phyloP scores from a whole-genome alignment of 345 rosid species.

The Camelina hispida region DNA sequence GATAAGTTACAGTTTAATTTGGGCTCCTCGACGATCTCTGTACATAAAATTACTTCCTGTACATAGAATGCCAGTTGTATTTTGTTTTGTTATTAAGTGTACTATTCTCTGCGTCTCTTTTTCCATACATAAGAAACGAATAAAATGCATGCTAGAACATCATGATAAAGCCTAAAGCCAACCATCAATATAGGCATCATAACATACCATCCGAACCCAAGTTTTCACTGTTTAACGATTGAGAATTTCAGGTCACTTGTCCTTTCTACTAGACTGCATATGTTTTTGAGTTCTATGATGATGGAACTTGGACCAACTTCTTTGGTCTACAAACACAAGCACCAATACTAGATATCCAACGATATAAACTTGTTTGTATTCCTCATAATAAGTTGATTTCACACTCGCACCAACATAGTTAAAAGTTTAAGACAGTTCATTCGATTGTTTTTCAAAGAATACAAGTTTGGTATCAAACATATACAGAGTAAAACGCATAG shows the following conservation, averaged over 20 bases:
- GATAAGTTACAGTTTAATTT: not conserved
- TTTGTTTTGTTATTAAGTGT: not conserved
- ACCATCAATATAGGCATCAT: not conserved
- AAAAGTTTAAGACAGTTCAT: constrained; percentile 21
- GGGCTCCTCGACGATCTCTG: not conserved
- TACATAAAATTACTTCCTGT: not conserved
- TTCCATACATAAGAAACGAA: not conserved
- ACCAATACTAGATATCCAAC: too few species aligned
- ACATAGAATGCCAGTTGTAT: not conserved
- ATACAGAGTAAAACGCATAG: constrained; percentile 39
- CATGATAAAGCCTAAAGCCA: not conserved
- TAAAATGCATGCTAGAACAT: not conserved
- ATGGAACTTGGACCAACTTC: too few species aligned
- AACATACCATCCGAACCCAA: not conserved
- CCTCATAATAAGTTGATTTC: not conserved
- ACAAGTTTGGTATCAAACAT: constrained; percentile 44
- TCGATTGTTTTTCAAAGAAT: constrained; percentile 33
- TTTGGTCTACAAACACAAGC: too few species aligned
- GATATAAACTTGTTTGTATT: not conserved
- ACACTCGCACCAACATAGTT: not conserved
- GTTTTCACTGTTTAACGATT: not conserved
- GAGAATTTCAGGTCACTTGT: too few species aligned
- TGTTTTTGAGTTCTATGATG: too few species aligned
- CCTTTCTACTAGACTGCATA: too few species aligned
- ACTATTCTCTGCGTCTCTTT: not conserved